These are phyloP conservation scores for Ceratocystis ficicola DNA, from an alignment of 2,329 filamentous ascomycete genomes.

Conservation along the genomic window DNA sequence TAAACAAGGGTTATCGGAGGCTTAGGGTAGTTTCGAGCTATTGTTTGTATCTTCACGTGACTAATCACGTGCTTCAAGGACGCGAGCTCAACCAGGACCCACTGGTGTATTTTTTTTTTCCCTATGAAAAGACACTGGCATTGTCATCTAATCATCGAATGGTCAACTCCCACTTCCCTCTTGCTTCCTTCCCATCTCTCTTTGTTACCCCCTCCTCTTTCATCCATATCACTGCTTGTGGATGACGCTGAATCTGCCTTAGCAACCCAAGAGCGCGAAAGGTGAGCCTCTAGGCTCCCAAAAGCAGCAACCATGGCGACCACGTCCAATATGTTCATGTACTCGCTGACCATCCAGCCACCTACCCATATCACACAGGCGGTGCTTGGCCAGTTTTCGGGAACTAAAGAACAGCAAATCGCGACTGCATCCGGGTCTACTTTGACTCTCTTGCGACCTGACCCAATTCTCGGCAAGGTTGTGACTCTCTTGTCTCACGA, in stretches of 20 bases:
- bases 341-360: conserved; percentile 89
- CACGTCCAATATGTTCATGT: conserved; percentile 97
- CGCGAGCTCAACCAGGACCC: conserved; percentile 15
- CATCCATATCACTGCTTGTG: conserved; percentile 20
- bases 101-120: conserved; percentile 16
- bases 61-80: background rate
- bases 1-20: background rate
- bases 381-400: conserved; percentile 86
- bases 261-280: conserved; percentile 20
- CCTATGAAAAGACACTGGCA: background rate
- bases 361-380: conserved; percentile 83
- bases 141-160: conserved; percentile 3
- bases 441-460: conserved; percentile 74
- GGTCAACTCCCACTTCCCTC: background rate
- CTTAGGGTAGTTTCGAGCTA: background rate
- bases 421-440: conserved; percentile 85
- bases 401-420: conserved; percentile 96
- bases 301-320: conserved; percentile 65
- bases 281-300: conserved; percentile 23
- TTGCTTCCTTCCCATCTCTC: background rate
- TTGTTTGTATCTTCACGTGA: background rate
- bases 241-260: conserved; percentile 21
- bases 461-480: conserved; percentile 75
- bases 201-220: conserved; percentile 11
- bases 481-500: conserved; percentile 79